Evolutionary conservation across 2,329 filamentous ascomycete genomes (phyloP).

Genomic region (Phialophora macrospora): DNA sequence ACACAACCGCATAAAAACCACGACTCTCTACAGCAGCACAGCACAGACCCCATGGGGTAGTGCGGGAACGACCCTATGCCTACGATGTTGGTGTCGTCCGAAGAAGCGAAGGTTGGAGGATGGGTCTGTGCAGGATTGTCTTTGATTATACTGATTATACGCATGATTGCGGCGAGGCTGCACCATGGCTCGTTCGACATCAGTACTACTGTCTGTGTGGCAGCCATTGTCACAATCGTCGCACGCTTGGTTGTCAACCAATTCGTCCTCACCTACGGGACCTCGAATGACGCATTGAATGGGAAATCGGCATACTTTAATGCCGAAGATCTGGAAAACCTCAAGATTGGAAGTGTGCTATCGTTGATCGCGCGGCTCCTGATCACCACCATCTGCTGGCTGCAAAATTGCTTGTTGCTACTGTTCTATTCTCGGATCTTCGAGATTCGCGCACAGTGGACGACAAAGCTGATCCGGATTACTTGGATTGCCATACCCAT

Average conservation of each 20-base stretch:
- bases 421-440: conserved; percentile 39
- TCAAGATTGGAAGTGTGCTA: conserved; percentile 39
- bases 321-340: conserved; percentile 37
- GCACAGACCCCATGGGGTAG: conserved; percentile 2
- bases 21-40: neutral
- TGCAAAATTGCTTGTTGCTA: conserved; percentile 39
- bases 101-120: conserved; percentile 27
- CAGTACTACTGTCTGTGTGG: conserved; percentile 26
- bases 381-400: conserved; percentile 40
- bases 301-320: conserved; percentile 31
- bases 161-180: conserved; percentile 26
- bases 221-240: conserved; percentile 22
- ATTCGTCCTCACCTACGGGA: conserved; percentile 30
- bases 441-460: conserved; percentile 34
- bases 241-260: conserved; percentile 31
- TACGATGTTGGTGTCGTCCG: conserved; percentile 30
- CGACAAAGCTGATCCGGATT: conserved; percentile 36
- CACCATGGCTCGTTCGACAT: conserved; percentile 29
- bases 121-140: conserved; percentile 30
- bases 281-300: conserved; percentile 33
- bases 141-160: conserved; percentile 28
- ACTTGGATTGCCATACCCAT: conserved; percentile 42
- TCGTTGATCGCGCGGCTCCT: conserved; percentile 35
- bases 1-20: neutral
- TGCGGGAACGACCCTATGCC: neutral